Base-by-base conservation (phyloP, 371 early-diverging fungal species). In the Syncephalis fuscata region DNA sequence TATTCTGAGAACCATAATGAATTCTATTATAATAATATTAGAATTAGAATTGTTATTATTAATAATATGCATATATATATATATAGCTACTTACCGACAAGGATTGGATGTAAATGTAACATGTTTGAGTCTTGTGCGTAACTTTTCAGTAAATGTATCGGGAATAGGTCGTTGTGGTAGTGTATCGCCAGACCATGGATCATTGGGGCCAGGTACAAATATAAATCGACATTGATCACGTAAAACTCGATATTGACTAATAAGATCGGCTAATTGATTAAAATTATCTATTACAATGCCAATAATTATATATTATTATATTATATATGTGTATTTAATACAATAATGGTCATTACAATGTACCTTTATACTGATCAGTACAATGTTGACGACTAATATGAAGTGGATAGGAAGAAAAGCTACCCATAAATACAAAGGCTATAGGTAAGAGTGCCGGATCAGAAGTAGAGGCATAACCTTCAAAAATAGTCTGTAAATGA, bases 161-260 rank as follows among this genome's bases (percentile, higher is more conserved):
- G 88, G 80, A 19, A 92, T 73, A 17, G 80, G 70, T 14, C 79
- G 73, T 45, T 79, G 72, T 0, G 93, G 92, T 41, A 87, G 52
- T 0, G 77, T 67, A 20, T 74, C 72, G 0, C 71, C 73, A 4
- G 66, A 74, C 82, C 81, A 83, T 3, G 91, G 92, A 52, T 92
- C 93, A 50, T 79, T 71, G n/a, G 77, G 71, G 1, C 92, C 93
- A 10, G 93, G 93, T 0, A 92, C 81, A 62, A 92, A 82, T 1
- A 92, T 69, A 61, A 88, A 89, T 15, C 80, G 76, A 19, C 76
- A 68, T 27, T 66, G 62, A 0, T 68, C 65, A 1, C 82, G 72
- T 39, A 92, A 59, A 1, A 59, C 59, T 0, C 74, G 79, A 51
- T 76, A 89, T 38, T 78, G 75, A 19, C 69, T 62, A 22, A 92